Base-by-base conservation (phyloP, 371 early-diverging fungal genomes). In the Parasitella parasitica region DNA sequence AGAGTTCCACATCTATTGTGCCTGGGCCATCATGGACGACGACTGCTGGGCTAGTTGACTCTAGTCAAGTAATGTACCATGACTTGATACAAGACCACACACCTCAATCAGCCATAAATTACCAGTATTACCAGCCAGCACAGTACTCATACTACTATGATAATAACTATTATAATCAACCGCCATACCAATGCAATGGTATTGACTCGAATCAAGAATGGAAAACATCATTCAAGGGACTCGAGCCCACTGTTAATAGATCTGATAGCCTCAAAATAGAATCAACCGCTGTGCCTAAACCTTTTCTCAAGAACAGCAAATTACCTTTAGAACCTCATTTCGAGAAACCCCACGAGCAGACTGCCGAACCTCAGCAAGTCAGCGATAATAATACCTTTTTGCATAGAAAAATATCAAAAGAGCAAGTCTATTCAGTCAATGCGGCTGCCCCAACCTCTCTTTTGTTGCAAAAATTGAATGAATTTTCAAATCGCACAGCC, bases 181-280 rank as follows among this genome's bases (percentile, higher is more conserved):
- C 13, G 27, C 38, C 27, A 54, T n/a, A 2, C 11, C 32, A 32
- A 32, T 8, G 32, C 43, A 43, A 46, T 46, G 46, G 20, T 24
- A 24, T 46, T 46, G 46, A 46, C 6, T 11, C 22, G 15, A 49
- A 34, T 35, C 28, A 30, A 20, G 49, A 49, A 20, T 58, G 58
- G 58, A 58, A 58, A 35, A 49, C 49, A 35, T 48, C 58, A 15
- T n/a, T 48, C 35, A 57, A 57, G 22, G 12, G 2, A 43, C 22
- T 3, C 4, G 6, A 2, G 18, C 18, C 9, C 11, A 24, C 35
- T 2, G 8, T 50, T n/a, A 30, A 30, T 28, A 49, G 64, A 41
- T 35, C 64, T 3, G 58, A 64, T 28, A 58, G 58, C 43, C 43
- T 64, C 39, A 64, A 64, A 52, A 58, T 64, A 57, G 64, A 64